Evolutionary conservation across 1,284 basidiomycete genomes (phyloP).

Genomic region (Ceratobasidium sp.): DNA sequence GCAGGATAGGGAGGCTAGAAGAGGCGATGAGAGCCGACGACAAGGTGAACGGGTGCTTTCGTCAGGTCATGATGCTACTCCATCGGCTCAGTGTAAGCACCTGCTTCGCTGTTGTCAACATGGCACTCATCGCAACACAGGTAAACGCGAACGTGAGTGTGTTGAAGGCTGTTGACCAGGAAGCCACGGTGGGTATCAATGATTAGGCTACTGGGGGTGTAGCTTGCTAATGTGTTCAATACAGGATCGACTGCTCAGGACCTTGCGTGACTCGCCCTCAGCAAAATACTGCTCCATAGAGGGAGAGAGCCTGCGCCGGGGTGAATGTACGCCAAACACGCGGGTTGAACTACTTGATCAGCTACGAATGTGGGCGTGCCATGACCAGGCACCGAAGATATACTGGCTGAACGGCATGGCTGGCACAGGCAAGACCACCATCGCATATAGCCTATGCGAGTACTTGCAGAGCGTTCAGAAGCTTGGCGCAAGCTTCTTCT

Average conservation of each 20-base stretch:
- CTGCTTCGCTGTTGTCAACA: background rate
- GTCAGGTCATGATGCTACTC: background rate
- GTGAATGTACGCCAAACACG: conserved; percentile 3
- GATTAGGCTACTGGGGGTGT: too few relatives aligned
- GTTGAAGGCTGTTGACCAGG: background rate
- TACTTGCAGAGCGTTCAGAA: background rate
- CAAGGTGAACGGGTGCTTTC: background rate
- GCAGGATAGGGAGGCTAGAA: too few relatives aligned
- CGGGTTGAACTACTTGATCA: background rate
- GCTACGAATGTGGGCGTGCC: background rate
- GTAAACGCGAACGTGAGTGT: conserved; percentile 17
- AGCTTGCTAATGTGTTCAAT: background rate
- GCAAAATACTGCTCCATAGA: background rate
- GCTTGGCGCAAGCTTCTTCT: conserved; percentile 30
- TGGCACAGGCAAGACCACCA: conserved; percentile 27
- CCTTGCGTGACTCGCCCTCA: background rate
- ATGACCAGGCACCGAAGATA: background rate
- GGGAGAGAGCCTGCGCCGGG: background rate
- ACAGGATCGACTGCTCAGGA: background rate
- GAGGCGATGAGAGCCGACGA: background rate
- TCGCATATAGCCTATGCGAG: conserved; percentile 20
- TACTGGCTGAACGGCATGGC: conserved; percentile 33
- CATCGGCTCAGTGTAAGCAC: background rate
- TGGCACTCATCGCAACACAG: background rate
- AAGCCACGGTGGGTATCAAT: background rate